Conservation (phyloP, 805 yeast species). For the Kodamaea neixiangensis region DNA sequence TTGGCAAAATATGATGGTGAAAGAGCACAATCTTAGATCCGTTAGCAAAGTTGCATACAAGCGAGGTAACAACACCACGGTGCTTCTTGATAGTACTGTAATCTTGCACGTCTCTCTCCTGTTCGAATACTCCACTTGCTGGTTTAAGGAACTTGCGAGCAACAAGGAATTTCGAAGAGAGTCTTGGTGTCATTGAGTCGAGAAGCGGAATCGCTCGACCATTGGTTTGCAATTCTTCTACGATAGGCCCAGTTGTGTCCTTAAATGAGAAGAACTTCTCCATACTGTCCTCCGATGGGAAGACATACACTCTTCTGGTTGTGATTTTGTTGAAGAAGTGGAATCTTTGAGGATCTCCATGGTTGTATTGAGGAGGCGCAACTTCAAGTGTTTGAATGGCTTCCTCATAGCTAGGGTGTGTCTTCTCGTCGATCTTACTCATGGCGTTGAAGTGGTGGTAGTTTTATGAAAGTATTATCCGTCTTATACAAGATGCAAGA, state of each 20-base stretch:
- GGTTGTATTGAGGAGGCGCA: conserved; percentile 1
- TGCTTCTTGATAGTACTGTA: conserved; percentile 2
- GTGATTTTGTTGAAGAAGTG: not conserved
- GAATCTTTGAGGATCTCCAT: not conserved
- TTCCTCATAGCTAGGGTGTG: conserved; percentile 3
- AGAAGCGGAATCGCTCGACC: conserved; percentile 6
- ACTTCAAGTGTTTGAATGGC: not conserved
- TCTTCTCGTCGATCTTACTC: not conserved
- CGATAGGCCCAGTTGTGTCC: not conserved
- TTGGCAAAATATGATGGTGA: conserved; percentile 8
- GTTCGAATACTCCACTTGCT: not conserved
- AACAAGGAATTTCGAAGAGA: conserved; percentile 3
- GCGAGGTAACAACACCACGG: conserved; percentile 2
- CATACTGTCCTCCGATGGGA: conserved; percentile 5
- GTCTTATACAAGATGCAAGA: not conserved
- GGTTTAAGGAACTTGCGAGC: not conserved
- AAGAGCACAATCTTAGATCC: conserved; percentile 8
- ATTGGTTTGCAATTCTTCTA: conserved; percentile 1
- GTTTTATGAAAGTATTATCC: not conserved
- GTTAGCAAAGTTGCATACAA: conserved; percentile 2
- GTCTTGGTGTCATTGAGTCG: not conserved
- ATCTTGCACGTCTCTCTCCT: conserved; percentile 3
- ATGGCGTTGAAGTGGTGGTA: not conserved
- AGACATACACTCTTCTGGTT: conserved; percentile 1
- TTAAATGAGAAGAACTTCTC: not conserved